Evolutionary conservation across 2,329 filamentous ascomycete species (phyloP), one percentile per base, ranked within the genome.

Genomic region (Cercospora beticola): DNA sequence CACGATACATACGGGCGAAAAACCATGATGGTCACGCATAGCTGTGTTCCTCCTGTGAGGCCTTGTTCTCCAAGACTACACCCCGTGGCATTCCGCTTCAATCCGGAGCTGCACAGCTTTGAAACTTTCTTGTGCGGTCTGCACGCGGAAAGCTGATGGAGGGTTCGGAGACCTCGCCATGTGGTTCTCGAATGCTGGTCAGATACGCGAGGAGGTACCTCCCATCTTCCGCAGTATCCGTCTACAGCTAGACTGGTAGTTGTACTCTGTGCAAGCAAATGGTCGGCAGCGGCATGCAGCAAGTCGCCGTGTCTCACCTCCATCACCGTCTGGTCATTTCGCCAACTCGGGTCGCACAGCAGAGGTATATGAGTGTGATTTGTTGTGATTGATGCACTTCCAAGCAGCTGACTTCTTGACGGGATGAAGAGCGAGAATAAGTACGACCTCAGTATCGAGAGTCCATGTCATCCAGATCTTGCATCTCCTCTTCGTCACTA

Each of bases 401-500:
- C 49, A 54, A 7, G 21, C 33, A 31, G 23, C 33, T 56, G 52
- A 59, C 26, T 36, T 10, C 36, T 56, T 16, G 49, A 54, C 23
- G 33, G 62, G 8, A 28, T 7, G 23, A 64, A 30, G 30, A 12
- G 21, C 46, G 62, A 58, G 21, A 30, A 30, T 21, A 14, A 23
- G 14, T 58, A 16, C 16, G 8, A 36, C 16, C n/a, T 65, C 69
- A 78, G 63, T 72, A 77, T 16, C 76, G 69, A 5, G 72, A 66
- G 62, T 78, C 77, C 76, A 79, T 78, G 18, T 78, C 74, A 2
- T 79, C 76, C 54, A 78, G 62, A 69, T 82, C 81, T 54, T 74
- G 76, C 62, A 65, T 73, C 28, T 80, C 76, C 30, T 71, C 70
- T 56, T 73, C 72, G 57, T 76, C 72, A 23, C 72, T 71, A 58